Conservation (phyloP, 306 rosid species). For the Dalbergia cochinchinensis region DNA sequence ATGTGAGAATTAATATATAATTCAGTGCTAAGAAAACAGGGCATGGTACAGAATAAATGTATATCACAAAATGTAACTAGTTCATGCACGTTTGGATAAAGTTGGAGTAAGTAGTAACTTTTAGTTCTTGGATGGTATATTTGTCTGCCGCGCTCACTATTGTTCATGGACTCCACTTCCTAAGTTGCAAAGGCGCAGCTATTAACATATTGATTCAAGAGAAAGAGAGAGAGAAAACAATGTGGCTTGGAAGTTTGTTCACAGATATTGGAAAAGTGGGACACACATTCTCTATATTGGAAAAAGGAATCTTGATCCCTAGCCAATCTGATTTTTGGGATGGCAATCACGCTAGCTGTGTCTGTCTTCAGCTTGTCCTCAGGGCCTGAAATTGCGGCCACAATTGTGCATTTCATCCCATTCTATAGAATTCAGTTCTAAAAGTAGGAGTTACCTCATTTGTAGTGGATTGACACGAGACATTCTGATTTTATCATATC, state of each 20-base stretch:
- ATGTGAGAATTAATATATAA: slow-evolving; percentile 26
- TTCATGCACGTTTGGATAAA: not conserved
- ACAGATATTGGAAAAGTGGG: slow-evolving; percentile 36
- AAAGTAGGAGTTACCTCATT: too few species aligned
- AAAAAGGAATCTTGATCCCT: not conserved
- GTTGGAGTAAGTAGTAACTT: slow-evolving; percentile 33
- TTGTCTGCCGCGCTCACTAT: slow-evolving; percentile 43
- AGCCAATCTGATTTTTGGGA: slow-evolving; percentile 41
- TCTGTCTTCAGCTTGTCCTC: slow-evolving; percentile 34
- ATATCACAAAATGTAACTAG: not conserved
- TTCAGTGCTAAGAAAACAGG: slow-evolving; percentile 39
- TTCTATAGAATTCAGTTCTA: not conserved
- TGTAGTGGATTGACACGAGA: too few species aligned
- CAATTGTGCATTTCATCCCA: slow-evolving; percentile 28
- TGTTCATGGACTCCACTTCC: slow-evolving; percentile 26
- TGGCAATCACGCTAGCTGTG: slow-evolving; percentile 27
- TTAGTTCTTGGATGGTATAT: slow-evolving; percentile 46
- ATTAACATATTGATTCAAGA: slow-evolving; percentile 18
- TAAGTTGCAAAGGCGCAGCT: not conserved
- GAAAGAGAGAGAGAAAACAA: not conserved
- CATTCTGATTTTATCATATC: too few species aligned
- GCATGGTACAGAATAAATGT: too few species aligned
- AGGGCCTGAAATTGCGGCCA: slow-evolving; percentile 43
- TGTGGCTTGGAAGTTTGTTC: slow-evolving; percentile 45
- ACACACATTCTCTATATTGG: slow-evolving; percentile 15